phyloP scores from a whole-genome alignment of 371 early-diverging fungal species.

The Cladochytrium tenue region DNA sequence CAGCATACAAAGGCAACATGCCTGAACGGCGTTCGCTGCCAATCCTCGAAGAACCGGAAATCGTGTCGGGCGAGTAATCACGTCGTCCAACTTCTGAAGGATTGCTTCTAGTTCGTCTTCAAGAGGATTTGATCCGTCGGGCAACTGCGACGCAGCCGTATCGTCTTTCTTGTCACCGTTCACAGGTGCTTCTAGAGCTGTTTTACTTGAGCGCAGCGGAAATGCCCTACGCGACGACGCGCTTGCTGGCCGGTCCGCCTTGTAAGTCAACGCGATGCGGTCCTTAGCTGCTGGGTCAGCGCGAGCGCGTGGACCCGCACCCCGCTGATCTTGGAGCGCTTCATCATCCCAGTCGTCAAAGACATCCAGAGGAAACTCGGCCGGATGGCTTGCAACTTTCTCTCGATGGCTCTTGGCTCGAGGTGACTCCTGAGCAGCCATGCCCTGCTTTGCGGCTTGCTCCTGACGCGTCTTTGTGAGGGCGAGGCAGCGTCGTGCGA shows the following conservation, averaged over 20 bases:
- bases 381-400: neutral
- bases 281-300: neutral
- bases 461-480: neutral
- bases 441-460: neutral
- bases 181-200: neutral
- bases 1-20: slow-evolving; percentile 9
- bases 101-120: neutral
- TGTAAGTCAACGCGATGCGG: neutral
- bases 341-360: neutral
- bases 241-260: neutral
- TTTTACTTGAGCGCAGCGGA: no score
- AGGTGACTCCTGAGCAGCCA: no score
- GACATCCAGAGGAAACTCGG: neutral
- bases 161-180: neutral
- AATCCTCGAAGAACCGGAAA: neutral
- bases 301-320: neutral
- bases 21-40: slow-evolving; percentile 5
- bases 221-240: neutral
- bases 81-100: slow-evolving; percentile 13
- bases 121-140: neutral
- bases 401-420: no score
- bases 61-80: slow-evolving; percentile 1
- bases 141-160: neutral
- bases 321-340: neutral
- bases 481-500: slow-evolving; percentile 6